Evolutionary conservation across 2,329 filamentous ascomycete genomes (phyloP).

Genomic region (Stachybotrys echinatus): DNA sequence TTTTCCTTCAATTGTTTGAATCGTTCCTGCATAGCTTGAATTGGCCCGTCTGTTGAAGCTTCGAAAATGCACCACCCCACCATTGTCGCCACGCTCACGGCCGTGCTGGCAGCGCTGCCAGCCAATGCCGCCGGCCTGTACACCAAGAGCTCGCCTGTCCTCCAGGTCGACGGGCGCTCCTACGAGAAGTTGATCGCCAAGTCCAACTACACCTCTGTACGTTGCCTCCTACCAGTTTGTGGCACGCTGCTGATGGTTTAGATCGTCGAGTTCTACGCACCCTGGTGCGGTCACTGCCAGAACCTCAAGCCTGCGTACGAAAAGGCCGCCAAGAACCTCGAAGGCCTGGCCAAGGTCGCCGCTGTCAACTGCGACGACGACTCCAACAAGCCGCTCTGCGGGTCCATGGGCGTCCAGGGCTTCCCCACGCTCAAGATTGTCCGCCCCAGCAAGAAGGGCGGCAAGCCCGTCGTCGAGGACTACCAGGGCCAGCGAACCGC

Average conservation of each 20-base stretch:
- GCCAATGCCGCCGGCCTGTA: constrained; percentile 70
- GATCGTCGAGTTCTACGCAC: constrained; percentile 85
- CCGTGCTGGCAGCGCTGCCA: constrained; percentile 61
- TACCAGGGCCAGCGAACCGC: constrained; percentile 81
- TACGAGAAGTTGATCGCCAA: constrained; percentile 80
- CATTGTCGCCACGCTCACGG: constrained; percentile 38
- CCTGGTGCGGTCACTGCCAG: constrained; percentile 97
- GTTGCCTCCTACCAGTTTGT: constrained; percentile 21
- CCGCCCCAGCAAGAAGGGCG: constrained; percentile 71
- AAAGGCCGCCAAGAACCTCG: constrained; percentile 82
- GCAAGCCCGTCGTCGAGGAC: constrained; percentile 76
- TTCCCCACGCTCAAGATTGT: constrained; percentile 97
- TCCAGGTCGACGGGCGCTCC: constrained; percentile 73
- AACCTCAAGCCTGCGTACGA: constrained; percentile 95
- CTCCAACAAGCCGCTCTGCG: constrained; percentile 82
- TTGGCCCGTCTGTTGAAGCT: not conserved
- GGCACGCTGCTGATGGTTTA: constrained; percentile 17
- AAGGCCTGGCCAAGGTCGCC: constrained; percentile 90
- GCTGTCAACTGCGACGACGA: constrained; percentile 96
- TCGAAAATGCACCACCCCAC: constrained; percentile 48
- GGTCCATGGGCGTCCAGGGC: constrained; percentile 79
- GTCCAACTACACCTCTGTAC: constrained; percentile 87
- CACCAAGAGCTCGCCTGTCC: constrained; percentile 77
- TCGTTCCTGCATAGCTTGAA: not conserved
- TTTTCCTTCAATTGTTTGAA: not conserved